Percentiles rank a stretch among this genome's conserved stretches.
Evolutionary conservation across 2,329 filamentous ascomycete genomes (phyloP).

Genomic region (Hyphodiscus sp.): DNA sequence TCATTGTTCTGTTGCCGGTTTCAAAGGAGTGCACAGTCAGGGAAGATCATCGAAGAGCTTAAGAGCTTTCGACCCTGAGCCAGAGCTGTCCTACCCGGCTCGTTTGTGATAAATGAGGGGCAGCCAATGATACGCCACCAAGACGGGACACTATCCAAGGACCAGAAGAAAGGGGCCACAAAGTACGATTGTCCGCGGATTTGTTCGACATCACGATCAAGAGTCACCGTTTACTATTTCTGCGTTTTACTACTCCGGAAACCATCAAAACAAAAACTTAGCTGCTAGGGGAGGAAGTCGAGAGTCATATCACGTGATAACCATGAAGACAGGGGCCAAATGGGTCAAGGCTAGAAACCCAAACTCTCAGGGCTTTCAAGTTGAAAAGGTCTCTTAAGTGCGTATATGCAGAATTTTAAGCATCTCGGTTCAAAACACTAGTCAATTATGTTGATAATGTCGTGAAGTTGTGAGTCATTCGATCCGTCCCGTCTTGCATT

Average conservation of each 20-base stretch:
- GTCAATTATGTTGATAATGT: too few relatives aligned
- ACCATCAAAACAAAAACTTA: background rate
- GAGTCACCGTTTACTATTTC: background rate
- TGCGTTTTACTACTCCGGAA: background rate
- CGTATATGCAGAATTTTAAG: too few relatives aligned
- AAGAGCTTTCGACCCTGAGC: too few relatives aligned
- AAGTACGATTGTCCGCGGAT: background rate
- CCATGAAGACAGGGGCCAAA: background rate
- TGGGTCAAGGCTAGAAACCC: too few relatives aligned
- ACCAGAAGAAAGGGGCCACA: background rate
- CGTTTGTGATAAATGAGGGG: background rate
- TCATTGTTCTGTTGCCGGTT: background rate
- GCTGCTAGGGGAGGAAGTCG: background rate
- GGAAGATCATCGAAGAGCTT: too few relatives aligned
- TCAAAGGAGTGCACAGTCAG: too few relatives aligned
- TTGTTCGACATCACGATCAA: background rate
- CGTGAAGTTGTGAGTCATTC: too few relatives aligned
- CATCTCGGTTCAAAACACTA: too few relatives aligned
- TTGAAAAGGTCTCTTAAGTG: background rate
- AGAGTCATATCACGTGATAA: background rate
- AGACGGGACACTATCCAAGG: background rate
- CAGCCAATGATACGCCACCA: background rate
- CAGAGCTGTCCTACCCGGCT: background rate
- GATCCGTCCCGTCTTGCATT: background rate
- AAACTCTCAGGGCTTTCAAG: background rate